A percentile compares a stretch with the other conserved stretches of the same genome.
Conservation (phyloP, 768 basidiomycete species). For the Daedaleopsis sinensis region DNA sequence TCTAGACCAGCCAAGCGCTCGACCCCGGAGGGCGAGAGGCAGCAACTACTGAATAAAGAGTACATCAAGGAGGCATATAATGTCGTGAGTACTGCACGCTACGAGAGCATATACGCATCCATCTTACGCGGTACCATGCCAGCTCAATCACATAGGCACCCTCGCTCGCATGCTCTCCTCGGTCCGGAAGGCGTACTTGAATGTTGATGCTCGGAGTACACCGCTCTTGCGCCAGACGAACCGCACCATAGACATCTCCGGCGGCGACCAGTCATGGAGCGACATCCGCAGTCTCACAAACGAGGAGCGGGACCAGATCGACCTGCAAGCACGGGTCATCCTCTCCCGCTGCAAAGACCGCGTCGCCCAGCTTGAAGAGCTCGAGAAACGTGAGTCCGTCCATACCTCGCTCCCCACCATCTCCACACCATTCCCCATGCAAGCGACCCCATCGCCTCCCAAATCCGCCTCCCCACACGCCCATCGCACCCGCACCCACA, state of each 20-base stretch:
- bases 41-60: conserved; percentile 54
- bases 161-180: conserved; percentile 71
- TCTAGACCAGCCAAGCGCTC: conserved; percentile 32
- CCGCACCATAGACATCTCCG: conserved; percentile 56
- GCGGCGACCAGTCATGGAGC: conserved; percentile 56
- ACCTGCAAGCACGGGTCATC: conserved; percentile 87
- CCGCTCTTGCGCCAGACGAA: conserved; percentile 53
- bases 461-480: too few species aligned
- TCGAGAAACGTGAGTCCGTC: conserved; percentile 81
- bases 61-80: conserved; percentile 78
- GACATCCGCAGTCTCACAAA: conserved; percentile 77
- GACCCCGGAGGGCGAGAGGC: conserved; percentile 39
- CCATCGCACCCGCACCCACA: too few species aligned
- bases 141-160: conserved; percentile 77
- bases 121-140: not conserved
- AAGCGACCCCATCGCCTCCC: too few species aligned
- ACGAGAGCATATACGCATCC: conserved; percentile 1
- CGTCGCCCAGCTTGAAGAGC: conserved; percentile 83
- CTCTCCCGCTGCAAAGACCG: conserved; percentile 84
- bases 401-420: not conserved
- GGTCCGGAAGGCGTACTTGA: conserved; percentile 88
- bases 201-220: conserved; percentile 62
- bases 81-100: conserved; percentile 49
- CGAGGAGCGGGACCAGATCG: conserved; percentile 94
- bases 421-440: not conserved